Conservation (phyloP, 139 green algal genomes). For the Auxenochlorella pyrenoidosa region DNA sequence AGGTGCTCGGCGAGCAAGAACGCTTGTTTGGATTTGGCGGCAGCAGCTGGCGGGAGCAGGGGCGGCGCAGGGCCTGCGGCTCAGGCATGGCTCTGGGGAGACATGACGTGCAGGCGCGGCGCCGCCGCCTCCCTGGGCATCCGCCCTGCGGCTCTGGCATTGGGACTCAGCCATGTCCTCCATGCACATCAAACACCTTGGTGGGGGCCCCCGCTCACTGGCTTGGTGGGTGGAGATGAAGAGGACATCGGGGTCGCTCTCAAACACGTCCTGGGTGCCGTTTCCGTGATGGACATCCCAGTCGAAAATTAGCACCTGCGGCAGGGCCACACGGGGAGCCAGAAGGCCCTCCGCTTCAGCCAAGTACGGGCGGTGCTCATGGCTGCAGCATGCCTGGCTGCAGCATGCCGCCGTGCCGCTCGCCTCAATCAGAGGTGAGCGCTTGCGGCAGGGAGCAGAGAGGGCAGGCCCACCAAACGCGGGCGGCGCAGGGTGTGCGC, state of each 20-base stretch:
- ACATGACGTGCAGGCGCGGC: no score
- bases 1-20: no score
- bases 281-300: conserved; percentile 92
- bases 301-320: conserved; percentile 86
- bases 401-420: not conserved
- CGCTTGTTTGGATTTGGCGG: no score
- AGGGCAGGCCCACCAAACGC: not conserved
- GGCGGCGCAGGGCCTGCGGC: no score
- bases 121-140: no score
- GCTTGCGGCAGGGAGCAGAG: not conserved
- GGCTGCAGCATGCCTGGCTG: no score
- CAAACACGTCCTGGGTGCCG: conserved; percentile 87
- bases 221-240: conserved; percentile 89
- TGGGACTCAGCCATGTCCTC: not conserved
- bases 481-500: no score
- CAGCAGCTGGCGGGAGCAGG: no score
- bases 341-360: no score
- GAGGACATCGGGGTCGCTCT: conserved; percentile 76
- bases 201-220: not conserved
- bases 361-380: no score
- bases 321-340: no score
- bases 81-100: no score
- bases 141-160: not conserved
- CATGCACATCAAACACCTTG: not conserved
- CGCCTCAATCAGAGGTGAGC: not conserved